Base-by-base conservation (phyloP, 2,329 filamentous ascomycete genomes). In the Aspergillus fructus region DNA sequence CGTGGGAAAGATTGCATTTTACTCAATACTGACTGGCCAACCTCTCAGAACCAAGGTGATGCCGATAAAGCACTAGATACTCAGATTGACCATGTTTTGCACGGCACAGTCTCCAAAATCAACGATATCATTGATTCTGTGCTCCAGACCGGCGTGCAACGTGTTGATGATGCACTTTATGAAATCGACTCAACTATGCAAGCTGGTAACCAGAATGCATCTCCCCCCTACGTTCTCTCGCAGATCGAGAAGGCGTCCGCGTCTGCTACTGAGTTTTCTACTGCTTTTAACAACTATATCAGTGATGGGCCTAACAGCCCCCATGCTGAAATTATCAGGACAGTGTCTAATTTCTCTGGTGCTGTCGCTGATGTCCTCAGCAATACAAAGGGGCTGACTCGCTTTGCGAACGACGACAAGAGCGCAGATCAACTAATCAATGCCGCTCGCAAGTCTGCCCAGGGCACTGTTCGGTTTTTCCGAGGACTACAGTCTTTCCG, bases 41-140 rank as follows among this genome's bases (percentile, higher is more conserved):
- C 12, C 19, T 9, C 15, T 45, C 53, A 86, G 75, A 89, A 84
- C 68, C 86, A 88, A 71, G 88, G 85, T 69, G 89, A 88, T 56
- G 88, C 86, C 11, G 93, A 97, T 70, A 80, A 88, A 60, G 91
- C 88, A 2, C 81, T 96, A 54, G 93, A 97, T 69, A 89, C 90
- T 34, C 91, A 96, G 73, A 91, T 99, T 61, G 93, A 97, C 74
- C 89, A 89, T 42, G 83, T 99, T 61, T 87, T 97, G 59, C 83
- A 94, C 64, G 85, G 91, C 60, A 96, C 92, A 68, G 82, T 97
- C 49, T 85, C 89, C 71, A 97, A 96, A 81, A 93, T 99, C 74
- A 94, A 96, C 78, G 92, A 96, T 67, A 93, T 99, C 53, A 96
- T 99, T 65, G 94, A 99, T 74, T 96, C 93, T 0, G 94, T 99